Conservation (phyloP, 345 rosid species). For the Bruguiera sexangula region DNA sequence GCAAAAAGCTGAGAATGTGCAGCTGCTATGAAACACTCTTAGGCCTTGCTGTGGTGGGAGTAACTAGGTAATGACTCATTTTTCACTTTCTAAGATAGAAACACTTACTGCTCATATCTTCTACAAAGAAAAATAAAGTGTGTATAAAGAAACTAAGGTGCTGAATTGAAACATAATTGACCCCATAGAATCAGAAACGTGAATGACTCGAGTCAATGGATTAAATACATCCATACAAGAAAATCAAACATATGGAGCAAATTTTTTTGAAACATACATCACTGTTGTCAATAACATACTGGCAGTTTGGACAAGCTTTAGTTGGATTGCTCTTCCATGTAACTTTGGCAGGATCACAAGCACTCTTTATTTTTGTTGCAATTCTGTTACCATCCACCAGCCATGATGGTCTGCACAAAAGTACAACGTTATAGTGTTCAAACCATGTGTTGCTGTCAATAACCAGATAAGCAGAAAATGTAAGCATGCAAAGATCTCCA, state of each 20-base stretch:
- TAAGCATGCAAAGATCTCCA: no score
- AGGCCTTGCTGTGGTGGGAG: background rate
- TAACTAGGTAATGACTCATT: background rate
- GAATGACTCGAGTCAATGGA: background rate
- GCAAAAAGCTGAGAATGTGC: background rate
- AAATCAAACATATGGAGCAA: background rate
- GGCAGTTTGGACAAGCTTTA: conserved; percentile 79
- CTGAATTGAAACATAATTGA: background rate
- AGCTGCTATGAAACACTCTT: background rate
- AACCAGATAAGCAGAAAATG: no score
- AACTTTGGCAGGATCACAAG: conserved; percentile 53
- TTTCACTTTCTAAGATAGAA: no score
- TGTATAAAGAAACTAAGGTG: no score
- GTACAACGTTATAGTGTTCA: background rate
- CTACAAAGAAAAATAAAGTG: no score
- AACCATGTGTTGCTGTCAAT: no score
- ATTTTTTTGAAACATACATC: conserved; percentile 48
- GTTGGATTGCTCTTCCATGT: conserved; percentile 80
- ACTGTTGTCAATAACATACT: conserved; percentile 66
- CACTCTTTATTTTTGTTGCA: conserved; percentile 85
- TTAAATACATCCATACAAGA: background rate
- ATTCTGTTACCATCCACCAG: conserved; percentile 71
- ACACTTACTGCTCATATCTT: no score
- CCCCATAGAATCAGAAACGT: conserved; percentile 5
- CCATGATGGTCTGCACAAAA: conserved; percentile 67